These are phyloP conservation scores for Pisolithus albus DNA, from an alignment of 768 basidiomycete genomes.

Conservation along the genomic window DNA sequence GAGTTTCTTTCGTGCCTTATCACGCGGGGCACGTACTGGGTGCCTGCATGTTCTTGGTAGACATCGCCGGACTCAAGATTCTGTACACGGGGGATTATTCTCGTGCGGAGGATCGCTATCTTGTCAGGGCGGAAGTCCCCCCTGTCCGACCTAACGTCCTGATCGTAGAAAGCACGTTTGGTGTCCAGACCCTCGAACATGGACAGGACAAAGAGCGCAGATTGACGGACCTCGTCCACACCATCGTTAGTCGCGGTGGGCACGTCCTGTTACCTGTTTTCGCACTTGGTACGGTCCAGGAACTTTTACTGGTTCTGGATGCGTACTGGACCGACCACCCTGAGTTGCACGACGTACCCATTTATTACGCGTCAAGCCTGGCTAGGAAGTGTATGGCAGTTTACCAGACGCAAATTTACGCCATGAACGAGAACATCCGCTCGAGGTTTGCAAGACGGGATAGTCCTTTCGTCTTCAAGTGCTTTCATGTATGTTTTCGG, in stretches of 20 bases:
- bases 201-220: slow-evolving; percentile 85
- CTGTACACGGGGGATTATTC: slow-evolving; percentile 98
- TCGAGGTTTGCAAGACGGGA: slow-evolving; percentile 88
- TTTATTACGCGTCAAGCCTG: slow-evolving; percentile 91
- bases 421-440: slow-evolving; percentile 91
- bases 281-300: slow-evolving; percentile 91
- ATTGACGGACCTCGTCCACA: slow-evolving; percentile 87
- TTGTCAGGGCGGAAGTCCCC: slow-evolving; percentile 92
- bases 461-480: slow-evolving; percentile 98
- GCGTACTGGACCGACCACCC: slow-evolving; percentile 96
- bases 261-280: slow-evolving; percentile 93
- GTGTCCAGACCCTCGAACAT: slow-evolving; percentile 82
- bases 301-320: slow-evolving; percentile 85
- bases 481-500: slow-evolving; percentile 26
- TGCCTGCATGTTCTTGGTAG: slow-evolving; percentile 95
- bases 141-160: slow-evolving; percentile 87
- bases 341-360: slow-evolving; percentile 84
- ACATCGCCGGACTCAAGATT: slow-evolving; percentile 88
- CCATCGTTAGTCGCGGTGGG: slow-evolving; percentile 84
- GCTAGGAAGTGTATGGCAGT: slow-evolving; percentile 97
- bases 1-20: slow-evolving; percentile 90
- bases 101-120: slow-evolving; percentile 91
- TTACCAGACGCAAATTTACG: slow-evolving; percentile 93
- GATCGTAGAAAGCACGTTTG: slow-evolving; percentile 95
- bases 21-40: slow-evolving; percentile 97